Base-by-base conservation (phyloP, 225 moss, liverwort and hornwort genomes). In the Pseudisothecium myosuroides region DNA sequence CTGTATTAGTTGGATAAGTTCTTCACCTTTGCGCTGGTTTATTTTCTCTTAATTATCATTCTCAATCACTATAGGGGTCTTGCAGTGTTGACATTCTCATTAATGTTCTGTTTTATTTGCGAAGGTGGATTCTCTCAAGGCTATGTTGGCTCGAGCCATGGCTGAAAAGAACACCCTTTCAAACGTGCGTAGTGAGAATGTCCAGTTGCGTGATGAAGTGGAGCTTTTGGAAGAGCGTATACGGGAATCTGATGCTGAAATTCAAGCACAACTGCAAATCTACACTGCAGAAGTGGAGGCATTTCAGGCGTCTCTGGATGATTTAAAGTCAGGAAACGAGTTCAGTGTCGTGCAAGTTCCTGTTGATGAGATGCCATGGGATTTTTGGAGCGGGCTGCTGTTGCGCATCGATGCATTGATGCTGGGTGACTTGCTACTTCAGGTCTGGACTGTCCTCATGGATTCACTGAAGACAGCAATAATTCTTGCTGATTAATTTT, bases 291-390 rank as follows among this genome's bases (percentile, higher is more conserved):
- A 98, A 91, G 95, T 96, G 89, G 96, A 95, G 88, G 90, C 94
- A 21, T 97, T 98, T 88, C 98, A 96, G 80, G 86, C 91, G 31
- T 95, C 93, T 71, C 87, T 98, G 87, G 94, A 97, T 72, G 94
- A 93, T 56, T 83, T 97, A 37, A 97, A 95, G 92, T 92, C 91
- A 12, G 97, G 92, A 43, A 92, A 88, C 87, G 92, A 92, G 88
- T 73, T 88, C 31, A 93, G 87, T 89, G 87, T 92, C 50, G 90
- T 92, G 84, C 94, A 95, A 93, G 91, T 98, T 63, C 95, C 97
- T 58, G 93, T 93, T 59, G 96, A 92, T 68, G 98, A 97, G 91
- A 96, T 96, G 97, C 91, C 95, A 41, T 96, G 97, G 98, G 97
- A 96, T 27, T 96, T 97, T 82, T 99, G 97, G 96, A 96, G 95